Percentiles rank a stretch among this genome's conserved stretches.
Conservation (phyloP, 2,329 filamentous ascomycete genomes). For the Colletotrichum lini region DNA sequence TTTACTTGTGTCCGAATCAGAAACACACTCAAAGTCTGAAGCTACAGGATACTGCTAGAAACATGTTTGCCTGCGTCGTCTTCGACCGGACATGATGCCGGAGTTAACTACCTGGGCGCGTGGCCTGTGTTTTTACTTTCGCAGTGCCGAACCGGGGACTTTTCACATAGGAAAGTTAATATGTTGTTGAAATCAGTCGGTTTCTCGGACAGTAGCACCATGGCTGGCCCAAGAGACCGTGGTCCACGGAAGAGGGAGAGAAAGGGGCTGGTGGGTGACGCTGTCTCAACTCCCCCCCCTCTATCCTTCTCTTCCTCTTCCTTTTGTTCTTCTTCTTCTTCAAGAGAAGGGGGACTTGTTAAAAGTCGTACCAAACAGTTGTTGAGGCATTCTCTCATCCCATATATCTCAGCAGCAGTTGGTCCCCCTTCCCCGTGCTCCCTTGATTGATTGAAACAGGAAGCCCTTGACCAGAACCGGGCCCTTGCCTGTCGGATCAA, state of each 20-base stretch:
- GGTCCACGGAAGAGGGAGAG: conserved; percentile 13
- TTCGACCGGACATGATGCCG: conserved; percentile 19
- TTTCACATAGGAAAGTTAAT: background rate
- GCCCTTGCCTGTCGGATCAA: background rate
- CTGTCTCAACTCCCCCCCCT: too few species aligned
- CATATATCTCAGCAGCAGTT: background rate
- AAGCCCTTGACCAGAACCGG: background rate
- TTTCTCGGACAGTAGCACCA: conserved; percentile 19
- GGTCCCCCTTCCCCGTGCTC: background rate
- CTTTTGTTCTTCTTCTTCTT: too few species aligned
- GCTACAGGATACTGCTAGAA: conserved; percentile 13
- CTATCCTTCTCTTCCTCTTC: too few species aligned
- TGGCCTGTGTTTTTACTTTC: background rate
- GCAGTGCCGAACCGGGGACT: conserved; percentile 1
- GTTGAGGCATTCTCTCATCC: background rate
- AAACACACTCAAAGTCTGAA: background rate
- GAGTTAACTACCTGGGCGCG: conserved; percentile 6
- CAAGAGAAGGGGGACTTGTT: background rate
- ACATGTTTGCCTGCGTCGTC: conserved; percentile 10
- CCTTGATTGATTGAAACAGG: background rate
- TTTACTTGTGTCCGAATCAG: background rate
- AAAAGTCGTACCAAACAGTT: background rate
- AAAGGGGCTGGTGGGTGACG: background rate
- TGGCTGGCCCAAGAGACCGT: background rate
- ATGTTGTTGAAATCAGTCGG: conserved; percentile 30